phyloP scores from a whole-genome alignment of 2,329 filamentous ascomycete species.

The Clonostachys sp. region DNA sequence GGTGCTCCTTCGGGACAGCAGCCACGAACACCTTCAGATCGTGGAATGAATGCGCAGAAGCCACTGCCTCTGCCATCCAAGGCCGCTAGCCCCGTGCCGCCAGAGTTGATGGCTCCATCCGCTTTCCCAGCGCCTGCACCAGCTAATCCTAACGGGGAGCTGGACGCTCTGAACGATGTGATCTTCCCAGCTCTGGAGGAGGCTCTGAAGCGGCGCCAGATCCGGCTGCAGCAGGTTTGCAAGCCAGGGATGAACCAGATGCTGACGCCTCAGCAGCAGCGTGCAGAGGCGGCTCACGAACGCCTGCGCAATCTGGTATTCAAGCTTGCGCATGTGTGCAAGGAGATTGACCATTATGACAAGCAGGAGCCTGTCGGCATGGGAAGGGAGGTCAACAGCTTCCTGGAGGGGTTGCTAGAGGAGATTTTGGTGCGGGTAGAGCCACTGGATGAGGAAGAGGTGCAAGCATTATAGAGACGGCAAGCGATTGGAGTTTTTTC shows the following conservation, averaged over 20 bases:
- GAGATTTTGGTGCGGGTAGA: conserved; percentile 92
- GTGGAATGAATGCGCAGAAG: conserved; percentile 6
- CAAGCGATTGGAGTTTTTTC: too few relatives aligned
- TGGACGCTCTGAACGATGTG: conserved; percentile 85
- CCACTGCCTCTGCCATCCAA: conserved; percentile 19
- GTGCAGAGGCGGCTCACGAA: conserved; percentile 71
- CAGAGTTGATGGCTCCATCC: conserved; percentile 30
- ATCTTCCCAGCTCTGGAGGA: conserved; percentile 91
- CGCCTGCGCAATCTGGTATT: conserved; percentile 76
- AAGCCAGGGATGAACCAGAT: conserved; percentile 29
- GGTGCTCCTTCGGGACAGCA: conserved; percentile 21
- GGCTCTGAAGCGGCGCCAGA: conserved; percentile 75
- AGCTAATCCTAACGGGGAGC: conserved; percentile 58
- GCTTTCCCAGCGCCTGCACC: conserved; percentile 55
- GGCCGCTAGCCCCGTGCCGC: conserved; percentile 19
- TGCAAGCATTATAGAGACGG: conserved; percentile 4
- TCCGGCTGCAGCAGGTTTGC: conserved; percentile 50
- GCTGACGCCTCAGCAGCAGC: conserved; percentile 60
- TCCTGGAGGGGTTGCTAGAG: conserved; percentile 87
- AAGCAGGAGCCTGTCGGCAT: conserved; percentile 85
- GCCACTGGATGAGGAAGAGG: conserved; percentile 71
- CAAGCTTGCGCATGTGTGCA: conserved; percentile 78
- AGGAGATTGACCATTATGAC: conserved; percentile 87
- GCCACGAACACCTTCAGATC: conserved; percentile 3
- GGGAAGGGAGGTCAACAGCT: conserved; percentile 84